Evolutionary conservation across 257 asterid species (phyloP), one percentile per base, ranked within the genome.

Genomic region (Echites panduratus): DNA sequence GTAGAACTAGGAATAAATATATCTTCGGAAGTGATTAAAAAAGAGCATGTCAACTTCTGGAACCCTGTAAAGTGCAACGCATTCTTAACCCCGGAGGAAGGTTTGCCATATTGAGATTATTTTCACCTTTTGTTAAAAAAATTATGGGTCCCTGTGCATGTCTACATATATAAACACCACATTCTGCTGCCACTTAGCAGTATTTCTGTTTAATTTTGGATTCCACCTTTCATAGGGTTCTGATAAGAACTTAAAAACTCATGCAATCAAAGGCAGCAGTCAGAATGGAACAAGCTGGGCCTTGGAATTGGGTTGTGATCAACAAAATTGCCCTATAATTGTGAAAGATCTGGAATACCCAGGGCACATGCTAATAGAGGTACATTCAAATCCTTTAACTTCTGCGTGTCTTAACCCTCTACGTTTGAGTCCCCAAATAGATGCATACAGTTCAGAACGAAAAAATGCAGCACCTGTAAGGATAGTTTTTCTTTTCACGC

Each of bases 281-380:
- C 82, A 75, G 75, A 89, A 84, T 16, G 97, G 98, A 77, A 66
- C 89, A 72, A 89, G 97, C 82, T 94, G 99, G 99, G 98, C 99
- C 40, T 56, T 89, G 43, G 98, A 91, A 47, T 61, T 88, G 69
- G 97, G 92, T 74, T 81, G 73, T 9, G 95, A 78, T 73, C 80
- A 80, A 73, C 85, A 84, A 72, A 61, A 77, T 8, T 91, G 90
- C 79, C 98, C 98, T 70, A 89, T 94, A 63, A 68, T 88, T 44
- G 96, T 94, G 68, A 89, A 91, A 84, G 97, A 94, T 82, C 89
- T 94, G 13, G 87, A 89, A 35, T 87, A 78, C 66, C 96, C 97
- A 7, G 94, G 96, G 16, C 93, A 82, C 79, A 85, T 94, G 97
- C 93, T 94, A 64, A 94, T 94, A 71, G 89, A 91, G 97, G 98